Evolutionary conservation across 2,329 filamentous ascomycete genomes (phyloP), one percentile per base, ranked within the genome.

Genomic region (Ascochyta clinopodiicola): DNA sequence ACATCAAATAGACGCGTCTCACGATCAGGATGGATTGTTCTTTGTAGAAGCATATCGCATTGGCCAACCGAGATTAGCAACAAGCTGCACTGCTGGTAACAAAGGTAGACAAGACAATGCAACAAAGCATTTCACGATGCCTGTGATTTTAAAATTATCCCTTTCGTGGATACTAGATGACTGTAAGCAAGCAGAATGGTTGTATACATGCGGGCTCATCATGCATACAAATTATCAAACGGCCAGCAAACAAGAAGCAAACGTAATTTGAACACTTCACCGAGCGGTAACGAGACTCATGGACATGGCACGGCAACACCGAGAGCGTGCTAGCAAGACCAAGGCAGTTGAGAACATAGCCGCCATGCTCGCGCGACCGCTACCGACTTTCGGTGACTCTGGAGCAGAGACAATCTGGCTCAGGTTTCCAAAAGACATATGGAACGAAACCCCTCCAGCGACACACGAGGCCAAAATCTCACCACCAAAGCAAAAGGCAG

Each of bases 361-460:
- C 13, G n/a, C 32, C 12, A 42, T 53, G 45, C 5, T 40, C 19
- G 27, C 6, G 5, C 17, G 29, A 1, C 19, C 31, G 7, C 19
- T 17, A 7, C n/a, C 24, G 4, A 4, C 29, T 35, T 8, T 12
- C 1, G 4, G 15, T 1, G 12, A 15, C 4, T 6, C 12, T 29
- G 38, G 7, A 17, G 21, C 22, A 12, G 9, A 35, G 5, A 37
- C 22, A 19, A 8, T 47, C 6, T 32, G 7, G n/a, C 50, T 66
- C 42, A 57, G 6, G 3, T 59, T 65, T 19, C 42, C 57, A 19
- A 55, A 32, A 40, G n/a, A 29, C 4, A 40, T 61, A 19, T 66
- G 63, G 63, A 62, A 66, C 15, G 19, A 38, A n/a, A 54, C 25
- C 34, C 9, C 2, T 4, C 51, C 52, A 34, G 2, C 4, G 5